Base-by-base conservation (phyloP, 106 monocot species). In the Phalaenopsis equestris region DNA sequence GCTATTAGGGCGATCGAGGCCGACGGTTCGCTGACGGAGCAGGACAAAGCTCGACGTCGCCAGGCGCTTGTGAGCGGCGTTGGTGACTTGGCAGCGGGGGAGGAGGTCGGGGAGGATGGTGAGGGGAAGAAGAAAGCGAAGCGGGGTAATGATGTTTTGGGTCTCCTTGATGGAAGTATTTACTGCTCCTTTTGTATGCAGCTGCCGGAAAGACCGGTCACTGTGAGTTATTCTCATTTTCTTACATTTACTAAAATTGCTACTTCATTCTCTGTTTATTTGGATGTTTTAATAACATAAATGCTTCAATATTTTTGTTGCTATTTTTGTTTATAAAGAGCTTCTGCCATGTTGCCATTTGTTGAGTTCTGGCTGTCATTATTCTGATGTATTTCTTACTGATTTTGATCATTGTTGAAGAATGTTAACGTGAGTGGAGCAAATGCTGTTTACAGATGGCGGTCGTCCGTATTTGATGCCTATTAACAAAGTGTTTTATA, bases 1-100 rank as follows among this genome's bases (percentile, higher is more conserved):
- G 82, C 90, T 17, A 85, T 94, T 55, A 78, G 83, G 70, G 90
- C 85, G 38, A 92, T 95, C 82, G 94, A 95, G 85, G 84, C 87
- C 17, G 92, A 92, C 39, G 57, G 4, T 12, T 41, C 85, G 56
- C 82, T 95, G 30, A 85, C 88, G 3, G 94, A 95, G 72, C 55
- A 42, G 67, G 90, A 92, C 77, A 95, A 95, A 81, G 94, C 94
- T 56, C 85, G 77, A 84, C 84, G 82, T 80, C 83, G 94, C 43
- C 94, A 95, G 87, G 79, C 42, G 46, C 85, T 95, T n/a, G 23
- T 92, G 56, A 79, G 85, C 46, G 88, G 88, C 11, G 61, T 67
- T 8, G 41, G 43, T 8, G 85, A 42, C 3, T 70, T 70, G 38
- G 1, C 70, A 39, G 70, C 30, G 30, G 81, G 19, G 5, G 37